Evolutionary conservation across 2,329 filamentous ascomycete species (phyloP).

Genomic region (Fusarium odoratissimum): DNA sequence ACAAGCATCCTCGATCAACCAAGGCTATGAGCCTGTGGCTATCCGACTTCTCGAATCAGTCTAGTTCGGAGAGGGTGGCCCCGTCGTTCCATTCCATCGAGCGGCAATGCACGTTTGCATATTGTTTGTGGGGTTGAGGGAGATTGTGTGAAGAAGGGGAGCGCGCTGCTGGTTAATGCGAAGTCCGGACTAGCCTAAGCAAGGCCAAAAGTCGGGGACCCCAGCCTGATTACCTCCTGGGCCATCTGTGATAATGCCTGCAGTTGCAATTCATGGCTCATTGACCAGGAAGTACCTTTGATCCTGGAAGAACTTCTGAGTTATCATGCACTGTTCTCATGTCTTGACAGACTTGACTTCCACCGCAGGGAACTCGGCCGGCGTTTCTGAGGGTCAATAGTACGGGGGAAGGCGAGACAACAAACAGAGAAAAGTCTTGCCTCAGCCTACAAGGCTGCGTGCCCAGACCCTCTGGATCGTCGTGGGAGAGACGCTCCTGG

Average conservation of each 20-base stretch:
- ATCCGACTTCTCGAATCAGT: conserved; percentile 2
- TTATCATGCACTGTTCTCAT: conserved; percentile 9
- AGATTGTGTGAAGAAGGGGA: conserved; percentile 26
- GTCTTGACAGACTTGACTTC: conserved; percentile 1
- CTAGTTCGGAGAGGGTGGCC: conserved; percentile 19
- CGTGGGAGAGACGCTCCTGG: neutral
- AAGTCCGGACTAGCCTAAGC: conserved; percentile 9
- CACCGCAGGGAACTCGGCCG: neutral
- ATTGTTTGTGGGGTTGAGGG: conserved; percentile 32
- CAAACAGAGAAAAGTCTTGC: neutral
- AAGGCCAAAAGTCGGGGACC: conserved; percentile 35
- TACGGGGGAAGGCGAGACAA: conserved; percentile 12
- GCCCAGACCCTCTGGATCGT: conserved; percentile 2
- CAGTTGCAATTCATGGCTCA: conserved; percentile 16
- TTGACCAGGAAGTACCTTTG: conserved; percentile 1
- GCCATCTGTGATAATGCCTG: conserved; percentile 5
- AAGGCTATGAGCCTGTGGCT: neutral
- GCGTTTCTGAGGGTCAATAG: neutral
- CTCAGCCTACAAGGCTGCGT: conserved; percentile 7
- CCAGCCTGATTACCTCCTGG: conserved; percentile 13
- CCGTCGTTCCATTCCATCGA: conserved; percentile 26
- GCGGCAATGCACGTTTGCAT: conserved; percentile 37
- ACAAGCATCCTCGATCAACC: neutral
- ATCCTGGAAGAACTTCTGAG: neutral
- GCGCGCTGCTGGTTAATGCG: conserved; percentile 24